Conservation (phyloP, 495 filamentous ascomycete genomes). For the Platismatia glauca region DNA sequence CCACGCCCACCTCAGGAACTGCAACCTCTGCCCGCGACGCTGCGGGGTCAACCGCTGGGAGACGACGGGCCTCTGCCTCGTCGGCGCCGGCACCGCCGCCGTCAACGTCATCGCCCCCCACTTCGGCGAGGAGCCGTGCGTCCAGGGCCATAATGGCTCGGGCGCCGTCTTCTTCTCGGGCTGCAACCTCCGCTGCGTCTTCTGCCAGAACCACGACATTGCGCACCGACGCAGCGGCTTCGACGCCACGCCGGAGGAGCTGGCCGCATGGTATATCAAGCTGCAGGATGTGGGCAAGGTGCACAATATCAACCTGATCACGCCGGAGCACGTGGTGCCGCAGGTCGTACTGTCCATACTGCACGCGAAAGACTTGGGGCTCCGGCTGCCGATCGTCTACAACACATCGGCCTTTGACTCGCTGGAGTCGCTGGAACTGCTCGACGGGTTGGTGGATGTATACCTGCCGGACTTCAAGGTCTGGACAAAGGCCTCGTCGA, state of each 20-base stretch:
- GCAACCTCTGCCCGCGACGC: slow-evolving; percentile 65
- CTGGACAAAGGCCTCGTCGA: slow-evolving; percentile 54
- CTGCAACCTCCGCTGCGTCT: slow-evolving; percentile 69
- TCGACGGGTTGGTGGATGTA: slow-evolving; percentile 70
- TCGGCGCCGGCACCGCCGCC: slow-evolving; percentile 59
- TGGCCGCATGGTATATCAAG: slow-evolving; percentile 70
- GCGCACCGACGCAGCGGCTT: slow-evolving; percentile 63
- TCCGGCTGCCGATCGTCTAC: slow-evolving; percentile 63
- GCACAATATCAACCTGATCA: slow-evolving; percentile 75
- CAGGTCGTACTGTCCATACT: slow-evolving; percentile 65
- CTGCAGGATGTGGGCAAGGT: slow-evolving; percentile 61
- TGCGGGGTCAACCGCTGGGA: slow-evolving; percentile 69
- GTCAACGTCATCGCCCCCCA: slow-evolving; percentile 69
- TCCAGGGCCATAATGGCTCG: slow-evolving; percentile 65
- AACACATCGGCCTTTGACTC: slow-evolving; percentile 72
- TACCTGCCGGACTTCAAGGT: slow-evolving; percentile 76
- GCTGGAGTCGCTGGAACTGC: slow-evolving; percentile 51
- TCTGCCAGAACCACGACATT: slow-evolving; percentile 79
- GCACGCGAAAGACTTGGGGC: slow-evolving; percentile 54
- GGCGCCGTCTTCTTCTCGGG: slow-evolving; percentile 69
- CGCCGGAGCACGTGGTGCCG: slow-evolving; percentile 69
- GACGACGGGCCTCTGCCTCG: slow-evolving; percentile 62
- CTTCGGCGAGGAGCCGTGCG: slow-evolving; percentile 58
- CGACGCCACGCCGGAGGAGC: slow-evolving; percentile 65
- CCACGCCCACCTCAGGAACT: slow-evolving; percentile 60